Evolutionary conservation across 345 rosid genomes (phyloP).

Genomic region (Brassica nigra): DNA sequence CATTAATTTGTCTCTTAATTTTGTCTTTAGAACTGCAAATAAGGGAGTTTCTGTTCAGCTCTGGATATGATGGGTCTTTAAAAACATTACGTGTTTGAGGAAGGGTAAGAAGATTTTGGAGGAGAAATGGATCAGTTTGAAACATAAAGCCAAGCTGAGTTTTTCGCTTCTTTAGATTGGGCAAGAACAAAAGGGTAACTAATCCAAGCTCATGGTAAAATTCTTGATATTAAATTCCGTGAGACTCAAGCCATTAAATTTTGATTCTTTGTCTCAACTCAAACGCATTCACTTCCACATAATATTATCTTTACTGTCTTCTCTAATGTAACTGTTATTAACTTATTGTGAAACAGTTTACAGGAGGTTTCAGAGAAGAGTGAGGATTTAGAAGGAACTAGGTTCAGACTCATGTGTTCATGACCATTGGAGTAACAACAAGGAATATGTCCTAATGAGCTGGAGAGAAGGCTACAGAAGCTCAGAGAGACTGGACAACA

Average conservation of each 20-base stretch:
- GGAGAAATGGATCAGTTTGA: too few species aligned
- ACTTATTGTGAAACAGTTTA: too few species aligned
- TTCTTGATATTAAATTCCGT: neutral
- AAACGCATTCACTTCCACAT: neutral
- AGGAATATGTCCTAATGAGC: too few species aligned
- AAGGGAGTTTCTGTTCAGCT: neutral
- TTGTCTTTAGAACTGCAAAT: neutral
- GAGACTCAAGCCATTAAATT: neutral
- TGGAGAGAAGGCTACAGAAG: too few species aligned
- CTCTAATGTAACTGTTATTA: neutral
- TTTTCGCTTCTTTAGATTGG: neutral
- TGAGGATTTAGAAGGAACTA: too few species aligned
- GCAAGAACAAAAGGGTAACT: neutral
- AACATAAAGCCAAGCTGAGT: too few species aligned
- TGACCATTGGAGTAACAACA: too few species aligned
- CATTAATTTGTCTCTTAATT: neutral
- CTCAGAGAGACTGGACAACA: too few species aligned
- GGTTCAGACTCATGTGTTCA: too few species aligned
- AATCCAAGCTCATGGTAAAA: neutral
- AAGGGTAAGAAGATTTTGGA: too few species aligned
- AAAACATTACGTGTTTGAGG: too few species aligned
- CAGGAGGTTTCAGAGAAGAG: too few species aligned
- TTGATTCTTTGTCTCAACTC: neutral
- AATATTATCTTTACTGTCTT: neutral
- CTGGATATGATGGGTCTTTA: neutral